These are phyloP conservation scores for Amanita thiersii DNA, from an alignment of 768 basidiomycete genomes.

Conservation along the genomic window DNA sequence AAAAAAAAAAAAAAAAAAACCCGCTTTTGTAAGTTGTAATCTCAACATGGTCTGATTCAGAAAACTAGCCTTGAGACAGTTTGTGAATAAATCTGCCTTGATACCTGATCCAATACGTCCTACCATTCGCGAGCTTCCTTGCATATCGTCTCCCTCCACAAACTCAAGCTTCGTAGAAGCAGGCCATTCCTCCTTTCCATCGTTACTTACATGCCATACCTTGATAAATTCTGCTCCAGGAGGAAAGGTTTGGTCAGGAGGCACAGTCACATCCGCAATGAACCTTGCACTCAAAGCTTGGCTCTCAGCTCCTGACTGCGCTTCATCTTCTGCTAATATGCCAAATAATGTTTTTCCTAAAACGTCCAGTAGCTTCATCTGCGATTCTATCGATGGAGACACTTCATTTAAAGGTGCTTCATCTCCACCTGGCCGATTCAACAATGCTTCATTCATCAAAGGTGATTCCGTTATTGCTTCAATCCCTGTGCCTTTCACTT, in stretches of 20 bases:
- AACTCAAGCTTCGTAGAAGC: conserved; percentile 58
- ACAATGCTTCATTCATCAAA: not conserved
- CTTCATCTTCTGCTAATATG: too few relatives aligned
- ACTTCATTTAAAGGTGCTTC: not conserved
- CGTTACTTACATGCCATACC: conserved; percentile 70
- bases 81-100: conserved; percentile 58
- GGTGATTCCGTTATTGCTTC: not conserved
- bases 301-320: too few relatives aligned
- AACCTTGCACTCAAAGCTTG: conserved; percentile 48
- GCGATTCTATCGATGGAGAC: too few relatives aligned
- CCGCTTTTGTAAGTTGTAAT: not conserved
- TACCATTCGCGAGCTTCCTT: conserved; percentile 30
- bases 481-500: too few relatives aligned
- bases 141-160: conserved; percentile 60
- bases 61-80: conserved; percentile 58
- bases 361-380: too few relatives aligned
- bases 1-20: not conserved
- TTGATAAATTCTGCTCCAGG: conserved; percentile 84
- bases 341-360: too few relatives aligned
- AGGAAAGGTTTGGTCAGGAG: conserved; percentile 70
- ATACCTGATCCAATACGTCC: conserved; percentile 51
- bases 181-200: conserved; percentile 59
- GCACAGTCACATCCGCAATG: conserved; percentile 60
- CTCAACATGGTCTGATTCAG: too few relatives aligned
- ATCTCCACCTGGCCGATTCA: not conserved